Evolutionary conservation across 2,329 filamentous ascomycete species (phyloP).

Genomic region (Hypoxylon sp.): DNA sequence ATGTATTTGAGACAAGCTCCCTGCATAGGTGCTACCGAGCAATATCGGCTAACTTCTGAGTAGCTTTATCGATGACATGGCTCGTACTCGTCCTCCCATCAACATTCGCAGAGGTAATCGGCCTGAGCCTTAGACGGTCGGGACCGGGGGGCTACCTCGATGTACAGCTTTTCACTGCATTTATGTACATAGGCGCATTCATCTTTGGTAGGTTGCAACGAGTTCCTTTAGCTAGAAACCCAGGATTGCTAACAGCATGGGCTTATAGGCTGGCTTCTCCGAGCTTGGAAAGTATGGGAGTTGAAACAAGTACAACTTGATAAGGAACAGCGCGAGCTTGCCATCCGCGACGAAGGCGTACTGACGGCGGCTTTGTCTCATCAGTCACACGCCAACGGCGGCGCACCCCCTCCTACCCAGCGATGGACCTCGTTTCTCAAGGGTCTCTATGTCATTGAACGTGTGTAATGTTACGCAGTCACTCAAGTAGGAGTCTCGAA

Average conservation of each 20-base stretch:
- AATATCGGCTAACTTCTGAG: constrained; percentile 24
- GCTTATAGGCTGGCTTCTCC: constrained; percentile 54
- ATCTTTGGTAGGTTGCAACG: constrained; percentile 54
- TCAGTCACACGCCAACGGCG: constrained; percentile 31
- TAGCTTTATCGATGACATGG: constrained; percentile 76
- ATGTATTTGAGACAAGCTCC: not conserved
- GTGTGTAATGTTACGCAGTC: constrained; percentile 35
- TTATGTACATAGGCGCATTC: constrained; percentile 69
- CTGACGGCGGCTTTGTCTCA: constrained; percentile 35
- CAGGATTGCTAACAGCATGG: constrained; percentile 9
- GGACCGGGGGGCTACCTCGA: constrained; percentile 61
- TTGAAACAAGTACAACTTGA: constrained; percentile 49
- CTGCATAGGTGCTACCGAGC: no score
- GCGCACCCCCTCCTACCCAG: constrained; percentile 31
- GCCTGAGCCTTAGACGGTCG: constrained; percentile 63
- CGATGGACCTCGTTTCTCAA: constrained; percentile 39
- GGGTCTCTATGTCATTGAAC: constrained; percentile 45
- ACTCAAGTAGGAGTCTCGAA: not conserved
- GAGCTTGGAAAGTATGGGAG: constrained; percentile 59
- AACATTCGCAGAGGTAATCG: constrained; percentile 76
- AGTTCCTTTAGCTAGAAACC: not conserved
- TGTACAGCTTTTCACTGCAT: constrained; percentile 69
- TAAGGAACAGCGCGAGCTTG: constrained; percentile 48
- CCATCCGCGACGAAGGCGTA: constrained; percentile 45
- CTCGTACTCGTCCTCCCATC: constrained; percentile 76